These are phyloP conservation scores for Tetrahymena elliotti DNA, from an alignment of 73 alveolate species.

Conservation along the genomic window DNA sequence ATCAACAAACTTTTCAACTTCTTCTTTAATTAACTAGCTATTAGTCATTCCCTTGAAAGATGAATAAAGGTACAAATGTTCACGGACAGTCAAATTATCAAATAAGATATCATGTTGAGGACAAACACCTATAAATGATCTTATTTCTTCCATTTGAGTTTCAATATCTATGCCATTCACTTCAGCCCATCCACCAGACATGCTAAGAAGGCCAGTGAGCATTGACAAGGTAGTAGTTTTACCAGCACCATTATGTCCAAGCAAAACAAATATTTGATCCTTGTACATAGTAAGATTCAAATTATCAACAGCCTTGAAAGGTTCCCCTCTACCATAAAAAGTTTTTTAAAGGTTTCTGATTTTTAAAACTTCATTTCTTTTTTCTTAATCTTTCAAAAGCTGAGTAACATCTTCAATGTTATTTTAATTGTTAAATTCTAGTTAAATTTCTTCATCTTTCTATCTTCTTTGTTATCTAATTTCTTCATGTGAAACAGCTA, in stretches of 20 bases:
- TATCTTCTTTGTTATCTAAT: neutral
- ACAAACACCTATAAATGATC: slow-evolving; percentile 83
- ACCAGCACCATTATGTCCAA: slow-evolving; percentile 46
- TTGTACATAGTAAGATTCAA: slow-evolving; percentile 62
- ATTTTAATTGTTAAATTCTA: slow-evolving; percentile 14
- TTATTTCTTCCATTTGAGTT: slow-evolving; percentile 47
- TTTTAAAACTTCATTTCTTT: slow-evolving; percentile 11
- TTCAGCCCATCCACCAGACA: slow-evolving; percentile 70
- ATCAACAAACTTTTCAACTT: slow-evolving; percentile 46
- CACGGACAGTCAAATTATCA: slow-evolving; percentile 72
- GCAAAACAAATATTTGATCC: slow-evolving; percentile 86
- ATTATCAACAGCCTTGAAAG: slow-evolving; percentile 66
- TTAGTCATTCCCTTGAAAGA: slow-evolving; percentile 72
- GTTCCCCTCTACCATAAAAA: slow-evolving; percentile 26
- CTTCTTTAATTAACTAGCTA: slow-evolving; percentile 28
- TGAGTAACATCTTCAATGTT: slow-evolving; percentile 45
- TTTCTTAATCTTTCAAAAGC: slow-evolving; percentile 10
- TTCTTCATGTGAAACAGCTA: neutral
- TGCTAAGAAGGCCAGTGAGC: slow-evolving; percentile 44
- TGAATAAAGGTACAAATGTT: slow-evolving; percentile 74
- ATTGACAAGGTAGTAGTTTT: slow-evolving; percentile 31
- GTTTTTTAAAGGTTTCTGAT: slow-evolving; percentile 41
- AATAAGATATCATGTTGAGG: slow-evolving; percentile 87
- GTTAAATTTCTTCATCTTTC: neutral
- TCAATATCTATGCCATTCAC: slow-evolving; percentile 54